Conservation (phyloP, 192 early-diverging fungal genomes). For the Entrophospora sp. region DNA sequence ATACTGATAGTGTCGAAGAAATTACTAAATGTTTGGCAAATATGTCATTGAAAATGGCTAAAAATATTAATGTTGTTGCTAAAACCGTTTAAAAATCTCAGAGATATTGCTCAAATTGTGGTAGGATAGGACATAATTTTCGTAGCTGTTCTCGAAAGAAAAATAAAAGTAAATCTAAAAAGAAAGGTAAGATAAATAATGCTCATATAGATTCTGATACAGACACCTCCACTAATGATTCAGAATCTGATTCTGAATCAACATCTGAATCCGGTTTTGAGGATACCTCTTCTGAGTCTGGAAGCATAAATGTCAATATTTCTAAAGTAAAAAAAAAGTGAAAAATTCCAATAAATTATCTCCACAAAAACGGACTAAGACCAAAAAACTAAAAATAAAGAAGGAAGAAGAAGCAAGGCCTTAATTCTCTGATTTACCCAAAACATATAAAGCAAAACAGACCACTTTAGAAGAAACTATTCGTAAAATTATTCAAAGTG, state of each 20-base stretch:
- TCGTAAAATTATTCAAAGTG: not conserved
- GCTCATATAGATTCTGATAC: not conserved
- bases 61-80: not conserved
- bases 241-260: not conserved
- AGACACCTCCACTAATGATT: not conserved
- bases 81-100: not conserved
- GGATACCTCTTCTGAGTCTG: slow-evolving; percentile 10
- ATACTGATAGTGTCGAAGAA: too few relatives aligned
- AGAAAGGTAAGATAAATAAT: slow-evolving; percentile 16
- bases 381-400: not conserved
- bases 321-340: slow-evolving; percentile 9
- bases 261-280: not conserved
- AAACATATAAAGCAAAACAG: not conserved
- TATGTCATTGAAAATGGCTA: too few relatives aligned
- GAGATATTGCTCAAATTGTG: not conserved
- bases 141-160: not conserved
- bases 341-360: slow-evolving; percentile 2
- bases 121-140: not conserved
- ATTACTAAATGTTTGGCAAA: too few relatives aligned
- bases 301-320: slow-evolving; percentile 7
- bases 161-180: slow-evolving; percentile 8
- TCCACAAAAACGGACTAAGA: not conserved
- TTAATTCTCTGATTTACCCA: not conserved
- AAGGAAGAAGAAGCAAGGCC: too few relatives aligned
- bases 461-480: not conserved